Evolutionary conservation across 2,329 filamentous ascomycete species (phyloP), one percentile per base, ranked within the genome.

Genomic region (Aspergillus quadricinctus): DNA sequence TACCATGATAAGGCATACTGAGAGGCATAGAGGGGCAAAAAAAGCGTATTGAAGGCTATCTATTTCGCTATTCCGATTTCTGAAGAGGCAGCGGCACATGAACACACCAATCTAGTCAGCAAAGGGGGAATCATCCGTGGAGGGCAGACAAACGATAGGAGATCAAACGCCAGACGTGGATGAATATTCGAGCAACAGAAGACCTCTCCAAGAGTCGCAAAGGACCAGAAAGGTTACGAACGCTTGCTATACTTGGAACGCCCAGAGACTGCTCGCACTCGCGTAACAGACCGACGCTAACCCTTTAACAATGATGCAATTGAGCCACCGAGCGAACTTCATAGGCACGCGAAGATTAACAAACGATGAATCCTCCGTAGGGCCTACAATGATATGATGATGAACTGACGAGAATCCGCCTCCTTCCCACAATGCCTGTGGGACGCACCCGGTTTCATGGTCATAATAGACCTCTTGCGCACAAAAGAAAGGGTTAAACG

Each of bases 61-160:
- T 25, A 46, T 46, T 46, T 46, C 43, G 43, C 21, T 46, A 46
- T 46, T 14, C 23, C 21, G 14, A 46, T 17, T 35, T 35, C 19
- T 48, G 43, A 49, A 19, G 17, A 59, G 53, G 54, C 48, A 56
- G 50, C 54, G 46, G 52, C 49, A 63, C 55, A 63, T 50, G 46
- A 57, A 56, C 50, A 60, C 29, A 58, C 28, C 29, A 41, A 59
- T 51, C 55, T 57, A 53, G 50, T 55, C 60, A 56, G 60, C 60
- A 64, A 54, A 65, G 53, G 66, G 67, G 68, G 66, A 70, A 70
- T 69, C 68, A 69, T 68, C 64, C 61, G 57, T 56, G 54, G 25
- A 46, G 43, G 23, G 43, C 43, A 46, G 43, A 62, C 46, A 59
- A 50, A 50, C 59, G 48, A 57, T 29, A 49, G 46, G 53, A 56